Base-by-base conservation (phyloP, 257 asterid species). In the Vinca minor region DNA sequence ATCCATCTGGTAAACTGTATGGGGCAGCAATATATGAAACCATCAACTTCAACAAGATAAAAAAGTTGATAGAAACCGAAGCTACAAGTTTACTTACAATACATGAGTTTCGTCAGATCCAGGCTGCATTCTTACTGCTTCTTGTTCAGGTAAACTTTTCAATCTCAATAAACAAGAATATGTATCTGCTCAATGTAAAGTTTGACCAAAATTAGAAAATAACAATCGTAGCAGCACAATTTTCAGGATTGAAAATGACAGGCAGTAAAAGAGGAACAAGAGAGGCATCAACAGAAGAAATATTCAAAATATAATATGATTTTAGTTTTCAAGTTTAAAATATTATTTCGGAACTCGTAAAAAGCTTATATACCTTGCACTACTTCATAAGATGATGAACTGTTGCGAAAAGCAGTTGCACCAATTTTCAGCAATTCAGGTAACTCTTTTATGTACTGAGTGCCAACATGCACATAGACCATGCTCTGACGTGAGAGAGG, bases 21-120 rank as follows among this genome's bases (percentile, higher is more conserved):
- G 63, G 14, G 62, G 39, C 34, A 71, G 65, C 54, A 61, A 53
- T 34, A 42, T 65, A 41, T 56, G 68, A n/a, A 72, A 35, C 46
- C 57, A 64, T 70, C 36, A 45, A 58, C 23, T 63, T 35, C 62
- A 5, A 36, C 38, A n/a, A 67, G 35, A 66, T 52, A 26, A 31
- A 71, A 59, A 63, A 66, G 52, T 61, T 15, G 28, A 46, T 31
- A 34, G 31, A 28, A 26, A 39, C 46, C 18, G 65, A 23, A 39
- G 46, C 17, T 73, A 75, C 62, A 68, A 28, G n/a, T 61, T 56
- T 48, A 84, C 97, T 13, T 83, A 92, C 98, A 92, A 89, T 57
- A 92, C 81, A 62, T 86, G 89, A 69, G 84, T 84, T 86, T 92
- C 98, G 29, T 91, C 91, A 21, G 98, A 87, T 81, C 96, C 98